Base-by-base conservation (phyloP, 2,329 filamentous ascomycete species). In the Fusarium chlamydosporum region DNA sequence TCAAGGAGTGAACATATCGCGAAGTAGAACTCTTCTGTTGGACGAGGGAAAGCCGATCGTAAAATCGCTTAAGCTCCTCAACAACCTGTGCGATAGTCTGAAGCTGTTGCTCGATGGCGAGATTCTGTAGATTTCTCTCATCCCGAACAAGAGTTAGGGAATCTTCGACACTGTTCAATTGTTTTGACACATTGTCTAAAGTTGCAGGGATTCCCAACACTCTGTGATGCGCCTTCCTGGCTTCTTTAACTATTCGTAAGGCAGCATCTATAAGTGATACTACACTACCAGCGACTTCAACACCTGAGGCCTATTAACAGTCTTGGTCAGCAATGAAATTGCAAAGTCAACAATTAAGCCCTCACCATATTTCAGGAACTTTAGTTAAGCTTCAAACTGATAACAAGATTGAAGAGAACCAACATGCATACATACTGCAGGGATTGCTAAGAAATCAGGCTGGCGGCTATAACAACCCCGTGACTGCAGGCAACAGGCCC, bases 191-290 rank as follows among this genome's bases (percentile, higher is more conserved):
- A 23, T 48, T 29, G 6, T 43, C 23, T 9, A 43, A 16, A 7
- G 41, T 43, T 43, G 16, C 11, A 12, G 41, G 41, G 15, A 43
- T n/a, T 27, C 23, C 41, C 11, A n/a, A 29, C 6, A 29, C 41
- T 27, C 41, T 43, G 16, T 43, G 15, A 10, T 6, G 23, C 0
- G 41, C 41, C 10, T 43, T 43, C 5, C 41, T 9, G 0, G 26
- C 41, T n/a, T 43, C 41, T 27, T 43, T 27, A 16, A 43, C 23
- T 27, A 43, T 27, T 27, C 4, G 26, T 3, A 43, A 23, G 16
- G 41, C 41, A 43, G 23, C 41, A 29, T 43, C 41, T 43, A 43
- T 29, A 12, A 43, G 41, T 29, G 41, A 43, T 29, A 43, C 23
- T 4, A 43, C 26, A n/a, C 41, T 43, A 11, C 23, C 41, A 0